Base-by-base conservation (phyloP, 2,329 filamentous ascomycete genomes). In the Monilinia fructigena region DNA sequence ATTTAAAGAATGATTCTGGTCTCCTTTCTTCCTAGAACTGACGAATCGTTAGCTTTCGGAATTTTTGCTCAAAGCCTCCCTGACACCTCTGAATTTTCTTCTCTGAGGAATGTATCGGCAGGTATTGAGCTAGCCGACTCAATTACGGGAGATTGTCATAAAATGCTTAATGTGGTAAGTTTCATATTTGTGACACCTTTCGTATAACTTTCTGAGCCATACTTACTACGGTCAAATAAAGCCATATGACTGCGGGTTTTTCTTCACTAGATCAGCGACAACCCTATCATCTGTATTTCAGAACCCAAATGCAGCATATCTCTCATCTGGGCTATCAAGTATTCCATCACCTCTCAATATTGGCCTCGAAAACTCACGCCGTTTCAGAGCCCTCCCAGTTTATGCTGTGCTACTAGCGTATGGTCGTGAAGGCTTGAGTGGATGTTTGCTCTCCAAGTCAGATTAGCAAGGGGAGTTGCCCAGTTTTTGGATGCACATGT, bases 231-330 rank as follows among this genome's bases (percentile, higher is more conserved):
- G 18, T 28, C 14, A 8, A 20, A n/a, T 11, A 20, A 73, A 50
- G 72, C 93, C 94, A 0, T 97, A 97, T 73, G 94, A 97, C 77
- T 93, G 89, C 73, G 94, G 93, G 54, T 89, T 97, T 78, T 96
- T 97, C 82, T 85, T 96, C 72, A 92, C 88, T 62, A 86, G 87
- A 23, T 85, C 90, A 69, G 79, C 84, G 10, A 73, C 78, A 3
- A 79, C 86, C 16, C 83, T 89, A 1, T 80, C 82, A 40, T 78
- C 83, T 5, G 88, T 93, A 12, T 96, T 94, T 78, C 83, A 85
- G 68, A 97, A 97, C 77, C 86, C 91, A 42, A 93, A 93, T 75
- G 93, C 94, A 2, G 90, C 89, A 1, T 97, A 97, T 75, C 85
- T 97, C 55, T 78, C 81, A 6, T 77, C 78, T 11, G 77, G 78